Conservation (phyloP, 1,284 basidiomycete species). For the Ceratobasidium sp. region DNA sequence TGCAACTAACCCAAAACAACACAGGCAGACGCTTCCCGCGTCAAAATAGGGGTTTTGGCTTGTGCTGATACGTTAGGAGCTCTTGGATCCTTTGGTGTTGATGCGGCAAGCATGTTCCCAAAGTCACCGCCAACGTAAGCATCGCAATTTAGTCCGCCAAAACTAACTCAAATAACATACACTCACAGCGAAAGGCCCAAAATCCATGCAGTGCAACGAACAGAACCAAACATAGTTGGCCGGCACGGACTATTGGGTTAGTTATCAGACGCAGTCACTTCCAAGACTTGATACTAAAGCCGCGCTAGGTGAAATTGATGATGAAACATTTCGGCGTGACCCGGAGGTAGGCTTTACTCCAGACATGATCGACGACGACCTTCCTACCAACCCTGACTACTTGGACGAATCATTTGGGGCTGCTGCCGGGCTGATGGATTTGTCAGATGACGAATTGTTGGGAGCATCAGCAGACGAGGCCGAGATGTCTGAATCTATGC, state of each 20-base stretch:
- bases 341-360: conserved; percentile 73
- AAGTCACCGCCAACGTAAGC: conserved; percentile 12
- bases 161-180: neutral
- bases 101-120: conserved; percentile 33
- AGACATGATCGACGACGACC: conserved; percentile 91
- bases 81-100: conserved; percentile 8
- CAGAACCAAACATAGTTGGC: neutral
- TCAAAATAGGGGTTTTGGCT: conserved; percentile 27
- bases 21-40: conserved; percentile 29
- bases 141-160: neutral
- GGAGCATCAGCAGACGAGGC: conserved; percentile 71
- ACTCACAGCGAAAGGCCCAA: conserved; percentile 6
- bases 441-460: conserved; percentile 74
- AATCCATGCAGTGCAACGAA: conserved; percentile 11
- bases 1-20: neutral
- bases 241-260: conserved; percentile 36
- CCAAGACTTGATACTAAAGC: neutral
- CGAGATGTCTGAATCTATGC: conserved; percentile 53
- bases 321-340: conserved; percentile 78
- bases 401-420: conserved; percentile 83
- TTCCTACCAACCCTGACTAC: conserved; percentile 89
- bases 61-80: conserved; percentile 41
- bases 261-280: neutral
- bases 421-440: conserved; percentile 76
- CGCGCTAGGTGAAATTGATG: conserved; percentile 79